These are phyloP conservation scores for Solanum corneliomulleri DNA, from an alignment of 257 asterid species.

Conservation along the genomic window DNA sequence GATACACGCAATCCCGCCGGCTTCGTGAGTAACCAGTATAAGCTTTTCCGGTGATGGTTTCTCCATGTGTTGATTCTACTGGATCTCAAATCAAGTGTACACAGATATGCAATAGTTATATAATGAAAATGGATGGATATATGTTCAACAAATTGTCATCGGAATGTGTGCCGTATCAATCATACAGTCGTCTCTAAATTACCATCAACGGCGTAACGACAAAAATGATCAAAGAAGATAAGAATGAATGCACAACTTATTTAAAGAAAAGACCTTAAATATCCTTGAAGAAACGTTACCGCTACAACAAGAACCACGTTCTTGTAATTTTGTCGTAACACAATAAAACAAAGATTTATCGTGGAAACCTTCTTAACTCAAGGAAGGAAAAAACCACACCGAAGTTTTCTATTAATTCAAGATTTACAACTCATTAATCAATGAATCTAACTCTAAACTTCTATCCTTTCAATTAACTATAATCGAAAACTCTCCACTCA, in stretches of 20 bases:
- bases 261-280: no score
- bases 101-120: background rate
- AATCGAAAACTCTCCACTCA: no score
- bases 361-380: no score
- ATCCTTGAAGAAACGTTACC: no score
- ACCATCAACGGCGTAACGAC: background rate
- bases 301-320: no score
- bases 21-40: slow-evolving; percentile 43
- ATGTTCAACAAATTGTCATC: background rate
- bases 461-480: no score
- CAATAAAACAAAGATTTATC: no score
- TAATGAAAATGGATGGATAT: background rate
- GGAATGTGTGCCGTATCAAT: slow-evolving; percentile 3
- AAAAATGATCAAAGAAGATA: background rate
- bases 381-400: no score
- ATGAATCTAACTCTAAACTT: no score
- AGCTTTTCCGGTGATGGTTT: slow-evolving; percentile 46
- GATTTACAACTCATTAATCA: no score
- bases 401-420: no score
- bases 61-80: slow-evolving; percentile 22
- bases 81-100: background rate
- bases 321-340: no score
- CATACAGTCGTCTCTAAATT: background rate
- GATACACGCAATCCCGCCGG: slow-evolving; percentile 47
- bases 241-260: background rate